These are phyloP conservation scores for Magnolia changhungtana DNA, from an alignment of 164 flowering plant genomes.

Conservation along the genomic window DNA sequence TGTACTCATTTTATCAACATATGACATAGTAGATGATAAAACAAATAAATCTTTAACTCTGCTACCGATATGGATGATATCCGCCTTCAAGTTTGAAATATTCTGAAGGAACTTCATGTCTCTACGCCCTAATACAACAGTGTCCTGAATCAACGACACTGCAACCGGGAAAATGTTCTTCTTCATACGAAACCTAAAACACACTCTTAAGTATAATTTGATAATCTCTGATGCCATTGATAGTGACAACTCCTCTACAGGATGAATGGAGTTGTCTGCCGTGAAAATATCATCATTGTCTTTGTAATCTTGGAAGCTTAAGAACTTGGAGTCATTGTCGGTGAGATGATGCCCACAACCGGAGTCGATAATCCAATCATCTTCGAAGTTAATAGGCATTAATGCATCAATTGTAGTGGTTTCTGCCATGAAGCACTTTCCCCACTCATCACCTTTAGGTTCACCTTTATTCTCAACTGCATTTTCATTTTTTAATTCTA, in stretches of 20 bases:
- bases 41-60: constrained; percentile 9
- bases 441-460: neutral
- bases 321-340: neutral
- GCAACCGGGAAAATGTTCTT: constrained; percentile 6
- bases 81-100: neutral
- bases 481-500: neutral
- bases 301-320: neutral
- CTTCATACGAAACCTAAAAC: constrained; percentile 8
- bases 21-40: constrained; percentile 10
- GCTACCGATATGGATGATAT: constrained; percentile 5
- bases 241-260: neutral
- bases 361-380: neutral
- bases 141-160: neutral
- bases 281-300: neutral
- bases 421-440: neutral
- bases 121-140: constrained; percentile 6
- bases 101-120: constrained; percentile 11
- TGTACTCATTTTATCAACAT: constrained; percentile 7
- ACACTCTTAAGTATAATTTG: constrained; percentile 6
- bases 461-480: neutral
- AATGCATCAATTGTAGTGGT: neutral
- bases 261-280: neutral
- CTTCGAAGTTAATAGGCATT: neutral
- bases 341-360: neutral
- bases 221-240: neutral